phyloP scores from a whole-genome alignment of 805 yeast genomes.

The Ogataea pilisensis region DNA sequence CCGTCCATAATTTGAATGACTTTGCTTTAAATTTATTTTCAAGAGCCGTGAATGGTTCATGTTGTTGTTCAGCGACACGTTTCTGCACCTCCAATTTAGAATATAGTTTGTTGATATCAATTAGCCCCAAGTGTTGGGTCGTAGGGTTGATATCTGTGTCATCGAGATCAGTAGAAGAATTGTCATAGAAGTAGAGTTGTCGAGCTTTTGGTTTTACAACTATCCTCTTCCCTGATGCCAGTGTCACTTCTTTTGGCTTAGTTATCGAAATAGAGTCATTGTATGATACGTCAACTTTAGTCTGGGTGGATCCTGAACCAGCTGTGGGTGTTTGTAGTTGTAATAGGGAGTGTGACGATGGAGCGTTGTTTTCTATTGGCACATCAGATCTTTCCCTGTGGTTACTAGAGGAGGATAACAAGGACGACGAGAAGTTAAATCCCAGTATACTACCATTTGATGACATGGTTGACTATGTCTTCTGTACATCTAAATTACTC shows the following conservation, averaged over 20 bases:
- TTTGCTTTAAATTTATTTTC: constrained; percentile 9
- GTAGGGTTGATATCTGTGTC: not conserved
- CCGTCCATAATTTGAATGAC: constrained; percentile 41
- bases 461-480: not conserved
- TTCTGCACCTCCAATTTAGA: constrained; percentile 23
- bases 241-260: constrained; percentile 11
- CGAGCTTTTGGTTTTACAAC: constrained; percentile 15
- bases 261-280: constrained; percentile 3
- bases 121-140: constrained; percentile 14
- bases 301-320: too few relatives aligned
- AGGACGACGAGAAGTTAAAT: constrained; percentile 16
- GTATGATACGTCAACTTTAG: constrained; percentile 2
- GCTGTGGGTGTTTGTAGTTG: not conserved
- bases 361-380: not conserved
- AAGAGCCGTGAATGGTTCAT: not conserved
- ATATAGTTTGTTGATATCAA: constrained; percentile 23
- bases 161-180: too few relatives aligned
- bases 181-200: not conserved
- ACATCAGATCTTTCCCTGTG: not conserved
- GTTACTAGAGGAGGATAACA: constrained; percentile 5
- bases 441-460: constrained; percentile 1
- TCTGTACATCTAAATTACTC: too few relatives aligned
- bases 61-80: constrained; percentile 7
- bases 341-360: too few relatives aligned
- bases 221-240: constrained; percentile 24